Base-by-base conservation (phyloP, 208 protist genomes). In the Herpetomonas tarakana region DNA sequence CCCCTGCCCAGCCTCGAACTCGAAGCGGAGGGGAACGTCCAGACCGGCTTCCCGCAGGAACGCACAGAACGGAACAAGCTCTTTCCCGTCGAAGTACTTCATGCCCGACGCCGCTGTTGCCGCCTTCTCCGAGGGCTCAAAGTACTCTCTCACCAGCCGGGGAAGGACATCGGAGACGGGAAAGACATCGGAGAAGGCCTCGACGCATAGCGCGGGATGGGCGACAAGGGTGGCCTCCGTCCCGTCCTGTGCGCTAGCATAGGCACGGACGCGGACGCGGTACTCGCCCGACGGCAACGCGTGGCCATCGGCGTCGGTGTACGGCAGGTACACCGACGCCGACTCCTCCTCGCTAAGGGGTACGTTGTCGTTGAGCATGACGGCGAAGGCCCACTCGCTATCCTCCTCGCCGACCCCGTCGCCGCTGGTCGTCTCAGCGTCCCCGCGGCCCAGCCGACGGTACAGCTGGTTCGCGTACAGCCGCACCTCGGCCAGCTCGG, bases 361-460 rank as follows among this genome's bases (percentile, higher is more conserved):
- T 7, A 70, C 81, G 45, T 73, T 70, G 62, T 95, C 89, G 65
- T 93, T 74, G 19, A 95, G 62, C 89, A 93, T 90, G 12, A 86
- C 80, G 0, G 74, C 85, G 66, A 95, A 95, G 44, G 74, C 72
- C 86, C 89, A 95, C 58, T 86, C 81, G 21, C 75, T 69, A 2
- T 51, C 53, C 4, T 58, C 47, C 28, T 68, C 62, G 6, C 25
- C 29, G 2, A 39, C 38, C 21, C 53, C 30, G 4, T 52, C 29
- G 16, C 12, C 53, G 25, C 19, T 27, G n/a, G 14, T 19, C 18
- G 24, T 45, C 22, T 6, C 45, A 44, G 29, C 16, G 35, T 6
- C 6, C 44, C 70, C 72, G 24, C 68, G 62, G 16, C 72, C 74
- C 19, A 88, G 68, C 19, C 74, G 71, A 2, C 61, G 51, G 67